Evolutionary conservation across 768 basidiomycete species (phyloP).

Genomic region (Scleroderma citrinum): DNA sequence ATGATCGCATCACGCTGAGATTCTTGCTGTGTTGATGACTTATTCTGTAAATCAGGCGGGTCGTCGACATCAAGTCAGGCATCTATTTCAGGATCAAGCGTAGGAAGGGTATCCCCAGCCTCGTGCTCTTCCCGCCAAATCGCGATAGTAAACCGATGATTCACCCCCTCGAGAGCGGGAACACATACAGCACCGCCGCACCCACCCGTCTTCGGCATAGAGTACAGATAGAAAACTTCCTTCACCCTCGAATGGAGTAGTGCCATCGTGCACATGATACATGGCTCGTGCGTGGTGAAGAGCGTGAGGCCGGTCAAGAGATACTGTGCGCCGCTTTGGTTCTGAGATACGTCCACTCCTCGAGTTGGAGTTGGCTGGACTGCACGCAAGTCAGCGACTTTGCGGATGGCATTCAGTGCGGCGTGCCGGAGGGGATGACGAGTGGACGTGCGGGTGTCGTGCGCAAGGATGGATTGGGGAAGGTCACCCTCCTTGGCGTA

Average conservation of each 20-base stretch:
- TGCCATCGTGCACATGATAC: conserved; percentile 98
- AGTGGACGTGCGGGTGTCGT: conserved; percentile 66
- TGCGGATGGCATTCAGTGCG: conserved; percentile 66
- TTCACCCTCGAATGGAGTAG: conserved; percentile 91
- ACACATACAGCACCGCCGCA: conserved; percentile 75
- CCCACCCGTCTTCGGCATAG: conserved; percentile 78
- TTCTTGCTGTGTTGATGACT: no score
- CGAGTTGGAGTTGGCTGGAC: conserved; percentile 4
- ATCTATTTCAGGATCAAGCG: conserved; percentile 24
- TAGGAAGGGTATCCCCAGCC: conserved; percentile 1
- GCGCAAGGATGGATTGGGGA: conserved; percentile 41
- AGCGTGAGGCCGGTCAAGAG: conserved; percentile 79
- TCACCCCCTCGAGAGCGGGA: conserved; percentile 77
- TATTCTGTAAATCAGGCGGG: no score
- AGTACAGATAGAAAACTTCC: conserved; percentile 69
- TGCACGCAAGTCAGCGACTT: conserved; percentile 54
- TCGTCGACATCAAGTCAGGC: conserved; percentile 19
- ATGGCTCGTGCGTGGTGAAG: conserved; percentile 95
- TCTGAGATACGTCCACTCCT: conserved; percentile 9
- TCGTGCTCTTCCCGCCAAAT: conserved; percentile 44
- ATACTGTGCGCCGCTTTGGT: conserved; percentile 71
- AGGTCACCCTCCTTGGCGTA: conserved; percentile 29
- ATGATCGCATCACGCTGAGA: no score
- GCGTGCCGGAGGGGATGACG: conserved; percentile 83
- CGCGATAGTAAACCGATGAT: conserved; percentile 78